Conservation (phyloP, 331 rosid species). For the Acacia pycnantha region DNA sequence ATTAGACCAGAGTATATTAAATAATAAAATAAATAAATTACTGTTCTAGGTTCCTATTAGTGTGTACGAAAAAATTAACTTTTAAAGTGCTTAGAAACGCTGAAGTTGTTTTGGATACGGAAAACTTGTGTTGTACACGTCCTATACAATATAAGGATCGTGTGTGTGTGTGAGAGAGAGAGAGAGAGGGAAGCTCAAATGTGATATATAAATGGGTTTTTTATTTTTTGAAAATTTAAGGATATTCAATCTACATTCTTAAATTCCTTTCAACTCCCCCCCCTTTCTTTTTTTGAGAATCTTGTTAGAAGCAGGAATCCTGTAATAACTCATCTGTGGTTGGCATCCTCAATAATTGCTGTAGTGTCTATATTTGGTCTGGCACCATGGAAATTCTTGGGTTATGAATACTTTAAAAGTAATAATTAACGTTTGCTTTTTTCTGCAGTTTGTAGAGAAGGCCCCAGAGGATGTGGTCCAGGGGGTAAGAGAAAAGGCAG, state of each 20-base stretch:
- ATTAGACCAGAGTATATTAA: too few species aligned
- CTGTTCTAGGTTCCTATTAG: too few species aligned
- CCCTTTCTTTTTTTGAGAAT: neutral
- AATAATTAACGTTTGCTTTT: conserved; percentile 19
- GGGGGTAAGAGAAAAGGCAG: conserved; percentile 77
- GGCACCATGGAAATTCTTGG: neutral
- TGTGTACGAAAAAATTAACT: neutral
- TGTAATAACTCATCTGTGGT: neutral
- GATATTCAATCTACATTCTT: neutral
- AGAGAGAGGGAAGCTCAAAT: neutral
- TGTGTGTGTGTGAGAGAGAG: too few species aligned
- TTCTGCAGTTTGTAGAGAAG: conserved; percentile 77
- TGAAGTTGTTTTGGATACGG: neutral
- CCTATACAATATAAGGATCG: neutral
- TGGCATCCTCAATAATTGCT: neutral
- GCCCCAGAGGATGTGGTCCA: conserved; percentile 80
- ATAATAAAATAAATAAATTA: too few species aligned
- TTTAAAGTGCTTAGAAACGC: neutral
- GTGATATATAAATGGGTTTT: neutral
- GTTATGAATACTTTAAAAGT: conserved; percentile 1
- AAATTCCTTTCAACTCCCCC: neutral
- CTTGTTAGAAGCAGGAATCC: neutral
- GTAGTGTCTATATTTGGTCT: neutral
- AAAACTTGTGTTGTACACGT: neutral
- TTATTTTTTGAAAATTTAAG: neutral